Conservation (phyloP, 495 filamentous ascomycete species). For the Lentithecium fluviatile region DNA sequence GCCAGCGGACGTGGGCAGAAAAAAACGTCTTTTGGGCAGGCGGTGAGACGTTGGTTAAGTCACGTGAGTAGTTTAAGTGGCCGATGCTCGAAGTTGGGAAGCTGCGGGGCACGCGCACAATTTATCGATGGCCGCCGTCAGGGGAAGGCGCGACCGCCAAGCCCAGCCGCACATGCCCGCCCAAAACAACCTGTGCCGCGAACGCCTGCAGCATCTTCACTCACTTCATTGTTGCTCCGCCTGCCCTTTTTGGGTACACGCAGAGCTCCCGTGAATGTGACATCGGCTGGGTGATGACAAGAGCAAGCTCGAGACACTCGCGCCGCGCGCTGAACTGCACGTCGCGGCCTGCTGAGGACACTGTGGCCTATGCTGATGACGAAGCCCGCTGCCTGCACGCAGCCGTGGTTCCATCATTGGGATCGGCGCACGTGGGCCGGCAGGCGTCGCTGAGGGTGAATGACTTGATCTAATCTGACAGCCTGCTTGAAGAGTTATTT, state of each 20-base stretch:
- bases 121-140: neutral
- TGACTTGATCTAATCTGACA: constrained; percentile 46
- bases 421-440: constrained; percentile 1
- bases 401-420: constrained; percentile 30
- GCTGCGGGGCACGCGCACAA: neutral
- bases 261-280: neutral
- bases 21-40: neutral
- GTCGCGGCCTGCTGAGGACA: constrained; percentile 20
- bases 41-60: neutral
- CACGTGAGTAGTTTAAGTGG: too few species aligned
- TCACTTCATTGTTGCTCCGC: constrained; percentile 6
- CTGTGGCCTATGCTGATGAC: constrained; percentile 13
- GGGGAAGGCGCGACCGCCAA: constrained; percentile 6
- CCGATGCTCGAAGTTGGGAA: neutral
- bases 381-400: constrained; percentile 29
- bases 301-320: constrained; percentile 19
- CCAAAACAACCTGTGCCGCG: constrained; percentile 1
- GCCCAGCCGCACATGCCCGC: constrained; percentile 13
- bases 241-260: neutral
- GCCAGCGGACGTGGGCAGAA: constrained; percentile 1
- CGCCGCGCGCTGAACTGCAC: constrained; percentile 1
- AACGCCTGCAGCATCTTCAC: neutral
- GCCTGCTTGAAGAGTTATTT: neutral
- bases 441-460: constrained; percentile 35
- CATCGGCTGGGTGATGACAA: constrained; percentile 37